Evolutionary conservation across 73 alveolate species (phyloP).

Genomic region (Paramecium tetraurelia): DNA sequence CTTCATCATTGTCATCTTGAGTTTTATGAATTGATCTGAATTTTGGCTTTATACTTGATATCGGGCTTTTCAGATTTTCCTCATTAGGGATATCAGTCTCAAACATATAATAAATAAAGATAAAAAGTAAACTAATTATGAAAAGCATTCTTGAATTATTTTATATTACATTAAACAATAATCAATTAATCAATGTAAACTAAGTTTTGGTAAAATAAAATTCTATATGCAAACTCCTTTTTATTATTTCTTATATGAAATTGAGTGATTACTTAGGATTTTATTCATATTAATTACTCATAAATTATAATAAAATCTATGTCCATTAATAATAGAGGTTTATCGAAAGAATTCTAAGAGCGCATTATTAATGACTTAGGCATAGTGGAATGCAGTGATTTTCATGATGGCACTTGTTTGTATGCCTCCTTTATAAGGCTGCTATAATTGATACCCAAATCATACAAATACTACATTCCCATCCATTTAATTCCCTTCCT

Average conservation of each 20-base stretch:
- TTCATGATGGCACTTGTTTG: constrained; percentile 64
- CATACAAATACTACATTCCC: constrained; percentile 63
- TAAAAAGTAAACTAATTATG: not conserved
- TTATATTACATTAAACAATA: not conserved
- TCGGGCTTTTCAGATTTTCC: not conserved
- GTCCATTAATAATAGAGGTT: constrained; percentile 23
- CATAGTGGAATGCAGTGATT: constrained; percentile 48
- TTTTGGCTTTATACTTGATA: not conserved
- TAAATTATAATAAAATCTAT: not conserved
- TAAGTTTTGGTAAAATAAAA: not conserved
- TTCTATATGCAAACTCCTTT: not conserved
- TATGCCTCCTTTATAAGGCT: constrained; percentile 31
- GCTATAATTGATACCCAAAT: constrained; percentile 17
- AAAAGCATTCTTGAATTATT: not conserved
- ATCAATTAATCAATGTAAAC: not conserved
- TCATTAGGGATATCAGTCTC: not conserved
- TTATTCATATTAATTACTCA: not conserved
- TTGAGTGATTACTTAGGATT: not conserved
- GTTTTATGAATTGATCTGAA: constrained; percentile 14
- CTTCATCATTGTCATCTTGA: not conserved
- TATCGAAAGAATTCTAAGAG: constrained; percentile 1
- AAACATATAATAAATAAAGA: not conserved
- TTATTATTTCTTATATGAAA: too few relatives aligned
- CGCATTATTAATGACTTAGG: constrained; percentile 25
- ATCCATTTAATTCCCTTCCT: constrained; percentile 58